Evolutionary conservation across 176 grass and related monocot genomes (phyloP), one percentile per base, ranked within the genome.

Genomic region (Lolium rigidum): DNA sequence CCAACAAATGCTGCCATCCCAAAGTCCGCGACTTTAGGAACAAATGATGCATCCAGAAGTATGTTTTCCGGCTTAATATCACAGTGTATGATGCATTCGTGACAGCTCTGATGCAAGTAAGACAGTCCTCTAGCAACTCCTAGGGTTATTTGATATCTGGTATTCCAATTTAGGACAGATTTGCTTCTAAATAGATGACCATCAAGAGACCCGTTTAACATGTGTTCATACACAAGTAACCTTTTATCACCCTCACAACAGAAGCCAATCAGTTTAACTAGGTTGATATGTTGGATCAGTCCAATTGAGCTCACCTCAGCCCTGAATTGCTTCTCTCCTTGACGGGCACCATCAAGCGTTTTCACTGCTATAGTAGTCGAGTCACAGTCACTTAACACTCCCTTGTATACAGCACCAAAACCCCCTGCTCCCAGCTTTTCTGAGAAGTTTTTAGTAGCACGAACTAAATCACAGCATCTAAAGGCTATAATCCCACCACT

Each of bases 21-120:
- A 15, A 95, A 95, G n/a, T 95, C 93, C 3, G 93, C 88, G 37
- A 92, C 76, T 81, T 95, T 92, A 9, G 90, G 87, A 66, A 55
- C 55, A 63, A 95, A 83, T 16, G 86, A 82, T 2, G 28, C 79
- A 35, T 95, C 83, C 7, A 84, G 81, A 11, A 88, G 81, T 71
- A 88, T 84, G 21, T 88, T 88, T 62, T 88, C 62, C 20, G 51
- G 93, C 44, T 95, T 95, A 65, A 95, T 86, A 50, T 95, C 90
- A 22, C 88, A 95, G 15, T 90, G 93, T 66, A 92, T 88, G 64
- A 92, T 95, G 74, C 84, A 88, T 4, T 95, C 74, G 7, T 48
- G 76, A 63, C 93, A 95, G 51, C 91, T 79, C 54, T 87, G 80
- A 69, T 91, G 86, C 64, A 91, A 62, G 70, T 91, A 94, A 44